Base-by-base conservation (phyloP, 2,329 filamentous ascomycete species). In the Diaporthe velutina region DNA sequence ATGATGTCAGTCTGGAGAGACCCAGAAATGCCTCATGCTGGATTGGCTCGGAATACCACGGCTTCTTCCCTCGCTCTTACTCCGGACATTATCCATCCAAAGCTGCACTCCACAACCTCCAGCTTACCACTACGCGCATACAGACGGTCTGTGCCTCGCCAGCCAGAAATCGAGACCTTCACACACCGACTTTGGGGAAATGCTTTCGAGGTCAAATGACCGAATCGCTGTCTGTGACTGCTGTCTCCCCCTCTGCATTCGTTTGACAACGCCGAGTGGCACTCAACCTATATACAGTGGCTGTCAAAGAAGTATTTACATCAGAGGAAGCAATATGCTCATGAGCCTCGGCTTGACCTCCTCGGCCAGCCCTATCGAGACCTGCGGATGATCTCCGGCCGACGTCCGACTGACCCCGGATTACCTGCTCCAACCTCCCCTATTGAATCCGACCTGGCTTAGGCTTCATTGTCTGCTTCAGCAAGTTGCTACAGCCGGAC, bases 401-500 rank as follows among this genome's bases (percentile, higher is more conserved):
- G 45, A 64, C 40, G 9, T n/a, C 40, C 40, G 58, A 7, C 38
- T 15, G 61, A 45, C 38, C 60, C 33, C 38, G 50, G 30, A 60
- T 33, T 30, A 10, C 40, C 48, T 57, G 38, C 17, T 54, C 22
- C 38, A 54, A 45, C 54, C 52, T 70, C 70, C 33, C 28, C n/a
- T 25, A n/a, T 38, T 35, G 40, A 33, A 40, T n/a, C 45, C 40
- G 7, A 33, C 40, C 28, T 10, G 55, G 33, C 33, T 25, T 28
- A 4, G 12, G n/a, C 33, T 7, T 45, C 17, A 5, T n/a, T 28
- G 33, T 30, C 72, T 17, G 22, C 19, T 38, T 67, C 75, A 83
- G 78, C 83, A 84, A 50, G 77, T 76, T 55, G 84, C 81, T 9
- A 80, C 80, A 28, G 75, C 74, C 19, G 83, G 83, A 4, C 85